Evolutionary conservation across 352 stramenopile genomes (phyloP).

Genomic region (Globisporangium cylindrosporum): DNA sequence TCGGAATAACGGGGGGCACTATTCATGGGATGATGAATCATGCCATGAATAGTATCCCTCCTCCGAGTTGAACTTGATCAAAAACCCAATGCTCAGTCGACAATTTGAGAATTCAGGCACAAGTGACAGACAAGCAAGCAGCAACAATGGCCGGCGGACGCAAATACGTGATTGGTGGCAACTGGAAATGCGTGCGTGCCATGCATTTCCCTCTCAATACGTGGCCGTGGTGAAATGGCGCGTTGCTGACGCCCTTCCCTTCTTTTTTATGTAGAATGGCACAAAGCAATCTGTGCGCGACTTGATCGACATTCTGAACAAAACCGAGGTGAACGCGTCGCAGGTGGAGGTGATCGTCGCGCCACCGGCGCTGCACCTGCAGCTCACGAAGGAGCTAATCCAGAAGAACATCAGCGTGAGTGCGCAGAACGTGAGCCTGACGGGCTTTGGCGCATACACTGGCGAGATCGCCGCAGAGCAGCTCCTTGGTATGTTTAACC

Average conservation of each 20-base stretch:
- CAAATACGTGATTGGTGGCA: constrained; percentile 91
- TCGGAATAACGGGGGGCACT: background rate
- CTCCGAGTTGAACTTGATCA: constrained; percentile 2
- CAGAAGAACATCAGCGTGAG: constrained; percentile 66
- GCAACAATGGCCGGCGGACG: constrained; percentile 24
- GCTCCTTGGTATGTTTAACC: constrained; percentile 47
- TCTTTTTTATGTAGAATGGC: constrained; percentile 45
- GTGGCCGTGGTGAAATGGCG: background rate
- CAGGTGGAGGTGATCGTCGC: constrained; percentile 81
- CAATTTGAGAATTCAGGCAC: background rate
- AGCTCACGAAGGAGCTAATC: constrained; percentile 44
- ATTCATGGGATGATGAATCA: background rate
- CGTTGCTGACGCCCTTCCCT: background rate
- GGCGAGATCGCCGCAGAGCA: constrained; percentile 90
- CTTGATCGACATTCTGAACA: constrained; percentile 84
- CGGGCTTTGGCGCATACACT: constrained; percentile 91
- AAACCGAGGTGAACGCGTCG: constrained; percentile 50
- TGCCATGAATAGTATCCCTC: background rate
- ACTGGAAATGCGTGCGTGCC: constrained; percentile 90
- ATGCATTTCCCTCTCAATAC: background rate
- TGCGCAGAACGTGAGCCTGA: constrained; percentile 81
- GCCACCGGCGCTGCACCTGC: constrained; percentile 69
- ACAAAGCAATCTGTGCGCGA: constrained; percentile 83
- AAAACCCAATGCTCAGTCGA: constrained; percentile 1
- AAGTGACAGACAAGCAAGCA: background rate